Evolutionary conservation across 257 asterid genomes (phyloP), one percentile per base, ranked within the genome.

Genomic region (Thymus quinquecostatus): DNA sequence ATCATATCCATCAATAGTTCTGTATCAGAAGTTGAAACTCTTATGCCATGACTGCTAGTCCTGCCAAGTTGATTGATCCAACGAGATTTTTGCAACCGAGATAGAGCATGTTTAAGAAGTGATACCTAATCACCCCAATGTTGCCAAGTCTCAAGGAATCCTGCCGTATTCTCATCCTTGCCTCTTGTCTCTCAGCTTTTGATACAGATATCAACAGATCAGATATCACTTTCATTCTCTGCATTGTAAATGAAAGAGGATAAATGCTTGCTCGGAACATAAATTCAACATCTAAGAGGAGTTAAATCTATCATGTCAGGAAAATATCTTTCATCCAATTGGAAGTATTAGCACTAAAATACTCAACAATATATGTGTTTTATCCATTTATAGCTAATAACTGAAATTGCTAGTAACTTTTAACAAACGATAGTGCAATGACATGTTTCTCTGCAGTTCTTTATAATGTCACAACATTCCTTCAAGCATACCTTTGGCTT

Each of bases 141-240:
- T 89, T 92, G 81, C 99, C 99, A 66, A 92, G 92, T 83, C 97
- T 92, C 84, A 90, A 70, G 61, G 97, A 92, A 78, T 92, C 99
- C 69, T 95, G 97, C 51, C 96, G 95, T 74, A 92, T 89, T 84
- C 84, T 95, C 94, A 83, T 85, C 84, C 99, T 86, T 55, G 99
- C 96, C 80, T 95, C 99, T 75, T 87, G 97, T 75, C 99, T 90
- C 88, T 95, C 96, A 50, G 98, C 96, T 88, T 92, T 95, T 75
- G 99, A 88, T 73, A 89, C 87, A 61, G 96, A 88, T 88, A 95
- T 88, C 81, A 95, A 81, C 73, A 95, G 76, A 79, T 95, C 98
- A 72, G 99, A 92, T 67, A 89, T 75, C 82, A 86, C 83, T 86
- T 92, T 89, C 55, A 80, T 80, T 82, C 92, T 89, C 99, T 95